phyloP scores from a whole-genome alignment of 2,329 filamentous ascomycete species.

The Cryphonectria japonica region DNA sequence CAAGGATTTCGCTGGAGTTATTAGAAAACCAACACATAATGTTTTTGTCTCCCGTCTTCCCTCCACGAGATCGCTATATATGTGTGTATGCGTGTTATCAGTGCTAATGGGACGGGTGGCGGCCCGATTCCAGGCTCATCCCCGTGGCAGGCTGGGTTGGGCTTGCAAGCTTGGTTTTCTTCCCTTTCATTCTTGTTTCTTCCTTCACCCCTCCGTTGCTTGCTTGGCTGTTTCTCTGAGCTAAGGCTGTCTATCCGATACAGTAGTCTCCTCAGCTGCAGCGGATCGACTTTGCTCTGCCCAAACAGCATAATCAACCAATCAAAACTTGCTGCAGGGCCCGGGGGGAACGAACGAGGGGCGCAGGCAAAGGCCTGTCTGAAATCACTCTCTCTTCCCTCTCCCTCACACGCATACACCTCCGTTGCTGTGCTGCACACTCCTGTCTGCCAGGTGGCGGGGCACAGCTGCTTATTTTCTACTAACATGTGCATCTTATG shows the following conservation, averaged over 20 bases:
- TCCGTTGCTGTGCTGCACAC: no score
- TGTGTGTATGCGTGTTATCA: not conserved
- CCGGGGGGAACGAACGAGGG: not conserved
- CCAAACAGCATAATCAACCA: not conserved
- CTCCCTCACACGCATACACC: no score
- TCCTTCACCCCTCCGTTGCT: not conserved
- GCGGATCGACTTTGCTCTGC: not conserved
- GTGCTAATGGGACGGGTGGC: not conserved
- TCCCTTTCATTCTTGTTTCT: not conserved
- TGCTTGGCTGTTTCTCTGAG: not conserved
- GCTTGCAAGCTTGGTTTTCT: constrained; percentile 6
- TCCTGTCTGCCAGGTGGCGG: not conserved
- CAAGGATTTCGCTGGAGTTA: not conserved
- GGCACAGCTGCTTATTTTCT: not conserved
- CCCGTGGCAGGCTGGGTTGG: not conserved
- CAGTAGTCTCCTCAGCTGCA: not conserved
- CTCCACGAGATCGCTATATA: not conserved
- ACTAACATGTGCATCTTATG: not conserved
- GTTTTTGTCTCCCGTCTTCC: not conserved
- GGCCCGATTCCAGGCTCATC: not conserved
- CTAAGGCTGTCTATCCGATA: constrained; percentile 12
- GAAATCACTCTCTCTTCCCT: not conserved
- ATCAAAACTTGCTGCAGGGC: not conserved
- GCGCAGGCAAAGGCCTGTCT: not conserved
- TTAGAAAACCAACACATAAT: not conserved